Evolutionary conservation across 2,329 filamentous ascomycete species (phyloP).

Genomic region (Fusarium nematophilum): DNA sequence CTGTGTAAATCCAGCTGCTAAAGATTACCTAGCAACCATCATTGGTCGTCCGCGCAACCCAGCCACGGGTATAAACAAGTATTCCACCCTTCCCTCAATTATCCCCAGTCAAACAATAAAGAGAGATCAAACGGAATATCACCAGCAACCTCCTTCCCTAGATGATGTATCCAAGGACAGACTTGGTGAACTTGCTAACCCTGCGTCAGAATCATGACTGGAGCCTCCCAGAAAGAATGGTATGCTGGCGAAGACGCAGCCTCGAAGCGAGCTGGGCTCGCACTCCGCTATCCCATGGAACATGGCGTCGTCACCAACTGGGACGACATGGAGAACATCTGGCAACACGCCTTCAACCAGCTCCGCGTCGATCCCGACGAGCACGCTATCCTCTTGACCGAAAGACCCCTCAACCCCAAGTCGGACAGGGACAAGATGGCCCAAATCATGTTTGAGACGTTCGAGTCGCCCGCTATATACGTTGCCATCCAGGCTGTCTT

Average conservation of each 20-base stretch:
- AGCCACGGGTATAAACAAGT: too few relatives aligned
- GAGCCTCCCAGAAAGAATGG: conserved; percentile 99
- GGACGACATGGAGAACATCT: conserved; percentile 99
- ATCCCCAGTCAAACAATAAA: too few relatives aligned
- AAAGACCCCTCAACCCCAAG: conserved; percentile 99
- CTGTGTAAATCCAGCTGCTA: conserved; percentile 46
- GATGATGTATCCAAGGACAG: too few relatives aligned
- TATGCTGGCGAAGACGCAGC: conserved; percentile 99
- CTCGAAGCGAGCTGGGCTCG: conserved; percentile 99
- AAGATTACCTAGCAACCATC: conserved; percentile 82
- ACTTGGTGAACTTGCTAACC: conserved; percentile 82
- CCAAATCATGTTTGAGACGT: conserved; percentile 99
- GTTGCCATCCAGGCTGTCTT: conserved; percentile 99
- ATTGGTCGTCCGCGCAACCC: conserved; percentile 98
- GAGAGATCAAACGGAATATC: too few relatives aligned
- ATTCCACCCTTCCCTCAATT: too few relatives aligned
- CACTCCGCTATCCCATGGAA: conserved; percentile 99
- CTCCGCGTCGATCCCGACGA: conserved; percentile 99
- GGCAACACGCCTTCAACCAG: conserved; percentile 99
- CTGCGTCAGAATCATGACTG: conserved; percentile 94
- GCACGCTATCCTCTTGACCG: conserved; percentile 98
- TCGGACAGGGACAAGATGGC: conserved; percentile 99
- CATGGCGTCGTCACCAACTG: conserved; percentile 99
- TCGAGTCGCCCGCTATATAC: conserved; percentile 99
- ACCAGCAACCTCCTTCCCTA: too few relatives aligned